Percentiles rank a stretch among this genome's conserved stretches.
These are phyloP conservation scores for Alternaria metachromatica DNA, from an alignment of 2,329 filamentous ascomycete species.

Conservation along the genomic window DNA sequence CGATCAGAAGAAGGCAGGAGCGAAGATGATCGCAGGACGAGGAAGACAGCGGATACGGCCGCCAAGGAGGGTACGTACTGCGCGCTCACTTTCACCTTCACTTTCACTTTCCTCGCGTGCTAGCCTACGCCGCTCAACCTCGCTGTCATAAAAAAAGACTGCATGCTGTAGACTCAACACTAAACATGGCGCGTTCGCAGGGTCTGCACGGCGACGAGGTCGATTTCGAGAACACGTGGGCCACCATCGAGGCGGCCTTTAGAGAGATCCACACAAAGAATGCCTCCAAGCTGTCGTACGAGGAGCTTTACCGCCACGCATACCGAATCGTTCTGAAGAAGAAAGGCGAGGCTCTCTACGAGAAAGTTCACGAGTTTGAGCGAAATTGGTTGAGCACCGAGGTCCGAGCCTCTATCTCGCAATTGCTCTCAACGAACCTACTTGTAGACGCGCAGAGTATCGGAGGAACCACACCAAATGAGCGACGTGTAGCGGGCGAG, in stretches of 20 bases:
- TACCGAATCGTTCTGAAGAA: conserved; percentile 94
- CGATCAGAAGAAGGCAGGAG: not conserved
- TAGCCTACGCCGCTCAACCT: not conserved
- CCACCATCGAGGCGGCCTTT: conserved; percentile 75
- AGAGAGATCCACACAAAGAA: conserved; percentile 91
- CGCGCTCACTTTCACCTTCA: conserved; percentile 8
- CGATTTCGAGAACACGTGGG: conserved; percentile 89
- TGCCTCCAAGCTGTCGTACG: conserved; percentile 88
- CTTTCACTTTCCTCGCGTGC: not conserved
- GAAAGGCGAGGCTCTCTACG: conserved; percentile 81
- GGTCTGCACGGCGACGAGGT: conserved; percentile 67
- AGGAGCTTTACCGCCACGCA: conserved; percentile 90
- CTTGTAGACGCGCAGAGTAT: conserved; percentile 59
- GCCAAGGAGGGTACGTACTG: conserved; percentile 68
- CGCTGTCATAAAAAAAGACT: not conserved
- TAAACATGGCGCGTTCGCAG: conserved; percentile 49
- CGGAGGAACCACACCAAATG: conserved; percentile 70
- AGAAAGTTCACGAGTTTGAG: conserved; percentile 80
- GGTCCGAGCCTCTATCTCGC: conserved; percentile 74
- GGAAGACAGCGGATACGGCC: conserved; percentile 70
- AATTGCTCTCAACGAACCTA: conserved; percentile 74
- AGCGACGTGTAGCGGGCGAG: conserved; percentile 81
- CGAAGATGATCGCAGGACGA: conserved; percentile 60
- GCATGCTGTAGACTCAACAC: not conserved
- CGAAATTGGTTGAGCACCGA: conserved; percentile 77